A percentile compares a stretch with the other conserved stretches of the same genome.
phyloP scores from a whole-genome alignment of 768 basidiomycete species.

The Kwoniella bestiolae region DNA sequence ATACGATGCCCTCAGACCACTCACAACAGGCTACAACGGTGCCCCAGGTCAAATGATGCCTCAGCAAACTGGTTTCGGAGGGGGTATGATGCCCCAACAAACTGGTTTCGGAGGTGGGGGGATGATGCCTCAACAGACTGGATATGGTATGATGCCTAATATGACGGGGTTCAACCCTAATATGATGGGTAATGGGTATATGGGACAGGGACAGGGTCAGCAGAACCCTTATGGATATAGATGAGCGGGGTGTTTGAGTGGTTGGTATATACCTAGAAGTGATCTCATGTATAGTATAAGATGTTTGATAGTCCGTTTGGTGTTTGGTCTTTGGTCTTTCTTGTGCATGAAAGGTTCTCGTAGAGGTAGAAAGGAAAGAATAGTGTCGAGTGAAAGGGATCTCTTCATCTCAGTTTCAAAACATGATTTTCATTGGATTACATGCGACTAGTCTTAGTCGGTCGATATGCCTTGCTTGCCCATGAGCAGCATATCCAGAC shows the following conservation, averaged over 20 bases:
- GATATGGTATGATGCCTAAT: constrained; percentile 40
- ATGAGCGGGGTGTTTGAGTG: neutral
- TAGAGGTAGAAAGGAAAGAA: neutral
- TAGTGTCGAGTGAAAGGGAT: no score
- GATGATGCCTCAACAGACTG: constrained; percentile 40
- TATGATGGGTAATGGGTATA: constrained; percentile 24
- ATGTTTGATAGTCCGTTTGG: no score
- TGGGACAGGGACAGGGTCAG: constrained; percentile 25
- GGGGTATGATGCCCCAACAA: constrained; percentile 51
- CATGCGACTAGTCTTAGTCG: no score
- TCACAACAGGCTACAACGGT: constrained; percentile 56
- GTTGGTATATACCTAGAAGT: neutral
- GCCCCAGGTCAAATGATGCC: constrained; percentile 45
- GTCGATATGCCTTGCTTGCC: no score
- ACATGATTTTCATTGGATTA: neutral
- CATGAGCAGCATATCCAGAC: no score
- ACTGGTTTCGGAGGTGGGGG: constrained; percentile 50
- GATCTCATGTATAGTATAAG: no score
- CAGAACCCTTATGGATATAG: constrained; percentile 28
- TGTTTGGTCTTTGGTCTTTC: no score
- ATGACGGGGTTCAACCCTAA: constrained; percentile 48
- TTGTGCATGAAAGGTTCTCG: no score
- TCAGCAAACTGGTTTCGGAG: constrained; percentile 50
- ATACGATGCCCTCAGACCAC: constrained; percentile 58
- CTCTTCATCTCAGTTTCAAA: no score